phyloP scores from a whole-genome alignment of 805 yeast genomes.

The Lipomyces sp. region DNA sequence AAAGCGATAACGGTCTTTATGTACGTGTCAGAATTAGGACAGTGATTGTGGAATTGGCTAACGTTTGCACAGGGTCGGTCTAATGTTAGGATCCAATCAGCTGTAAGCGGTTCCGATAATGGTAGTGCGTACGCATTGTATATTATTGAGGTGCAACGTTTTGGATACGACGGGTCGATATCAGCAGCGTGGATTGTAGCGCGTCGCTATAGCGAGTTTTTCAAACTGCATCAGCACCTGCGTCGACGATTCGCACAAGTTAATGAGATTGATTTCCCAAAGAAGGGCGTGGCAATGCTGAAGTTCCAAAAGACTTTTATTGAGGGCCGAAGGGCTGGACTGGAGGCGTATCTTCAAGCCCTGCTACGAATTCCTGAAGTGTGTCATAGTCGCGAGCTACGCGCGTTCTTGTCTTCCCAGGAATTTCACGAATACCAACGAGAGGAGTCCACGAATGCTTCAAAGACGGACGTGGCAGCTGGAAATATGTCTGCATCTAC shows the following conservation, averaged over 20 bases:
- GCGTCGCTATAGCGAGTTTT: slow-evolving; percentile 83
- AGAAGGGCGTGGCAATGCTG: slow-evolving; percentile 59
- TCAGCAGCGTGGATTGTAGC: slow-evolving; percentile 90
- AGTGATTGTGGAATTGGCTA: not conserved
- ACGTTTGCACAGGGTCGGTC: slow-evolving; percentile 36
- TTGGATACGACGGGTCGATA: slow-evolving; percentile 49
- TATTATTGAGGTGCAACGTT: slow-evolving; percentile 74
- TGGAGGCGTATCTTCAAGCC: slow-evolving; percentile 65
- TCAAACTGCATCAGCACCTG: slow-evolving; percentile 68
- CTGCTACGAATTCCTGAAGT: slow-evolving; percentile 67
- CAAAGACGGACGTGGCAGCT: not conserved
- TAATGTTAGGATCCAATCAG: slow-evolving; percentile 49
- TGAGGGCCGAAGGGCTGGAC: slow-evolving; percentile 63
- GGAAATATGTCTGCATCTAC: slow-evolving; percentile 18
- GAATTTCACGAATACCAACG: slow-evolving; percentile 24
- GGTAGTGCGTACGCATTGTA: slow-evolving; percentile 70
- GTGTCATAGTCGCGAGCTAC: slow-evolving; percentile 71
- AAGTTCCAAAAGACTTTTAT: slow-evolving; percentile 69
- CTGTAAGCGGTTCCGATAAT: slow-evolving; percentile 56
- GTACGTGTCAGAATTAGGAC: slow-evolving; percentile 51
- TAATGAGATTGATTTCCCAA: slow-evolving; percentile 56
- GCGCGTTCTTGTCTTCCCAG: slow-evolving; percentile 74
- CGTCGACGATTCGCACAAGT: slow-evolving; percentile 58
- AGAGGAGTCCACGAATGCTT: not conserved
- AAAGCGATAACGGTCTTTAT: slow-evolving; percentile 74